These are phyloP conservation scores for Lathyrus sativus DNA, from an alignment of 306 rosid species.

Conservation along the genomic window DNA sequence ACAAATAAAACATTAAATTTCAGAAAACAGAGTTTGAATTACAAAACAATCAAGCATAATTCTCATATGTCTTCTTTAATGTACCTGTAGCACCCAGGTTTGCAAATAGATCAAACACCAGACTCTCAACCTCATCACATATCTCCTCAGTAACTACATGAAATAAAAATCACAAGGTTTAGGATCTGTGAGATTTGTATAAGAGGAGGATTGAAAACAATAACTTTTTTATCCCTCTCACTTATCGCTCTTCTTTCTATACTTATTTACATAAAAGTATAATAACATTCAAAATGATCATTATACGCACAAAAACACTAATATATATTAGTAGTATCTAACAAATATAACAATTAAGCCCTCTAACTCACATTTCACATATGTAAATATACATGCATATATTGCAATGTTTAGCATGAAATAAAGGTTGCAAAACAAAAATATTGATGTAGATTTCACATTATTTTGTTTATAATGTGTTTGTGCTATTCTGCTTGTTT, in stretches of 20 bases:
- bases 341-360: neutral
- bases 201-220: neutral
- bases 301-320: neutral
- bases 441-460: slow-evolving; percentile 9
- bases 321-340: neutral
- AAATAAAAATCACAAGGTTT: slow-evolving; percentile 34
- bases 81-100: slow-evolving; percentile 96
- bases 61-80: slow-evolving; percentile 15
- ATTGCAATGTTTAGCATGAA: neutral
- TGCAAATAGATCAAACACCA: slow-evolving; percentile 93
- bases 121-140: slow-evolving; percentile 90
- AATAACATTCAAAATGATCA: neutral
- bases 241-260: neutral
- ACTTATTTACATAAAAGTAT: neutral
- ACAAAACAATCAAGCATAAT: slow-evolving; percentile 32
- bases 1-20: slow-evolving; percentile 32
- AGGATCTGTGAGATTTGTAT: neutral
- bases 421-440: slow-evolving; percentile 11
- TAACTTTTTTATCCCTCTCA: neutral
- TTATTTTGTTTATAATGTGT: slow-evolving; percentile 2
- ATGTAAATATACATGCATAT: neutral
- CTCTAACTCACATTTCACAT: neutral
- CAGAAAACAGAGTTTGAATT: slow-evolving; percentile 18
- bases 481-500: neutral
- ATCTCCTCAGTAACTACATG: slow-evolving; percentile 83